Evolutionary conservation across 768 basidiomycete species (phyloP).

Genomic region (Grammothele lineata): DNA sequence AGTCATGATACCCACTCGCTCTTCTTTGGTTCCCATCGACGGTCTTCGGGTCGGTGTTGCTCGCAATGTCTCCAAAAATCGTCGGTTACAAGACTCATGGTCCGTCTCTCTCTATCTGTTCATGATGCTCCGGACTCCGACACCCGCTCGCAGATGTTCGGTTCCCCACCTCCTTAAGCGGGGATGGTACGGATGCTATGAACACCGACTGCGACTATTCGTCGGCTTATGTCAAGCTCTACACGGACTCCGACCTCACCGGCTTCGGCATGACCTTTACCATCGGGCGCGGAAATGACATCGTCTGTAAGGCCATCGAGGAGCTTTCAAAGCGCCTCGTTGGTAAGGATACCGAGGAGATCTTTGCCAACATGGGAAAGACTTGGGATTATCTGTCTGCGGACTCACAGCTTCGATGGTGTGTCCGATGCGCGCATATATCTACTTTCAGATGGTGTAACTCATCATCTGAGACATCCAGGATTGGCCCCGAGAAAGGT

Average conservation of each 20-base stretch:
- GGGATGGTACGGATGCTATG: constrained; percentile 95
- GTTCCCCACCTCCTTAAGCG: constrained; percentile 87
- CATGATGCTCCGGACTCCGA: neutral
- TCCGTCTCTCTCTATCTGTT: constrained; percentile 22
- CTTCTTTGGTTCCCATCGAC: neutral
- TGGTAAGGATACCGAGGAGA: constrained; percentile 73
- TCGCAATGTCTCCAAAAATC: constrained; percentile 37
- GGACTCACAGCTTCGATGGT: constrained; percentile 92
- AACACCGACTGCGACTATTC: constrained; percentile 96
- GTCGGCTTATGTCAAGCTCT: constrained; percentile 81
- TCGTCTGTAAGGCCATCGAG: constrained; percentile 81
- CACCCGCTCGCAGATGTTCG: constrained; percentile 62
- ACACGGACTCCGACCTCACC: constrained; percentile 65
- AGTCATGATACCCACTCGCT: neutral
- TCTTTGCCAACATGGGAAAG: constrained; percentile 89
- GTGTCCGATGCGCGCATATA: constrained; percentile 20
- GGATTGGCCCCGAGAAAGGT: constrained; percentile 94
- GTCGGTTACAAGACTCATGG: constrained; percentile 58
- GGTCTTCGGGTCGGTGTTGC: neutral
- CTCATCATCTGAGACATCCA: constrained; percentile 22
- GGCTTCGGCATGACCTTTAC: constrained; percentile 97
- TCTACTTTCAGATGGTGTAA: no score
- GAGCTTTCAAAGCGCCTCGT: constrained; percentile 78
- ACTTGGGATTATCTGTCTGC: constrained; percentile 85
- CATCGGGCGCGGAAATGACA: constrained; percentile 92